These are phyloP conservation scores for Penicillium coffeae DNA, from an alignment of 495 filamentous ascomycete species.

Conservation along the genomic window DNA sequence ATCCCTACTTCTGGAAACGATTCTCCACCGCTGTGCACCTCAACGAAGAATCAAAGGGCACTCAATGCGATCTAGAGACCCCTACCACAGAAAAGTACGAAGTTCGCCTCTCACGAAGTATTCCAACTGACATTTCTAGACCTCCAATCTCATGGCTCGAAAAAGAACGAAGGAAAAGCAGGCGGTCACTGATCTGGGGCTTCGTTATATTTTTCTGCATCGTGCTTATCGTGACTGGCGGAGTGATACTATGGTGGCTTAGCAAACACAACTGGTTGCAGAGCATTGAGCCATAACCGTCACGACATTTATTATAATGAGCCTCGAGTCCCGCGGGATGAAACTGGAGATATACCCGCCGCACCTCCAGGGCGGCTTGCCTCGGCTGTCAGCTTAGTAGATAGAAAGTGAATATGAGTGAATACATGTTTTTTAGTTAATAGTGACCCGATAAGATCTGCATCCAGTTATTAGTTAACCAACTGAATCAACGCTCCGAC, in stretches of 20 bases:
- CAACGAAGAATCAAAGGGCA: constrained; percentile 33
- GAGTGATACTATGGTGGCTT: constrained; percentile 38
- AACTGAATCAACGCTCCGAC: neutral
- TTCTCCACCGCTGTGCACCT: constrained; percentile 58
- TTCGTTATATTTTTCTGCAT: constrained; percentile 31
- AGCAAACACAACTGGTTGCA: constrained; percentile 38
- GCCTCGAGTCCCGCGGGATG: neutral
- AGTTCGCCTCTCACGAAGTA: neutral
- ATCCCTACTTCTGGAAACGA: constrained; percentile 61
- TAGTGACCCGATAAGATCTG: no score
- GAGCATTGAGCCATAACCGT: constrained; percentile 11
- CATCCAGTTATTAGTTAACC: no score
- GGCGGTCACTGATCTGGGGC: constrained; percentile 31
- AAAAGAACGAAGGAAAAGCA: constrained; percentile 31
- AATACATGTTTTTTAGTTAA: no score
- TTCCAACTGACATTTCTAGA: constrained; percentile 11
- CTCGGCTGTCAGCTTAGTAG: neutral
- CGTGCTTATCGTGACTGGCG: constrained; percentile 22
- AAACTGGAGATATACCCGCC: constrained; percentile 25
- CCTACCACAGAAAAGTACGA: constrained; percentile 14
- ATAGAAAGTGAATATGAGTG: no score
- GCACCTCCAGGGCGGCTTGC: constrained; percentile 21
- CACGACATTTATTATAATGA: no score
- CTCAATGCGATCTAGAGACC: constrained; percentile 5
- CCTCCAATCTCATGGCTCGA: constrained; percentile 31